These are phyloP conservation scores for Tetratostichococcus sp. DNA, from an alignment of 139 green algal species.

Conservation along the genomic window DNA sequence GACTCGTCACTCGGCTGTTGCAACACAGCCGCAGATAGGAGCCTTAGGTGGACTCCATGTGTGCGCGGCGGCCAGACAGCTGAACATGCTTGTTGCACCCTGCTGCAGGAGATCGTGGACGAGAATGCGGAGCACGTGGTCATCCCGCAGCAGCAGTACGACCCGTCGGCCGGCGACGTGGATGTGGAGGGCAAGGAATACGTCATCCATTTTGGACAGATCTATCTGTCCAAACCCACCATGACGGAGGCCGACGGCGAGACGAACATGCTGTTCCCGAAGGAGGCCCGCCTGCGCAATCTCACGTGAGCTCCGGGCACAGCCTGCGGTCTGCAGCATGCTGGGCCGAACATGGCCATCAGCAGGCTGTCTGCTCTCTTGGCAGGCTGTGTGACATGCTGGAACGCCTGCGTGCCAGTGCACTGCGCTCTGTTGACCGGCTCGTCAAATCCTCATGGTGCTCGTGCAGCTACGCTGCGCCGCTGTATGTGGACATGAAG, in stretches of 20 bases:
- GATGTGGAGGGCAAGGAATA: constrained; percentile 44
- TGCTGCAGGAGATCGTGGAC: constrained; percentile 66
- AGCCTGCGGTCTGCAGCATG: too few relatives aligned
- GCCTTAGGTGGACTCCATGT: too few relatives aligned
- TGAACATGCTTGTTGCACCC: background rate
- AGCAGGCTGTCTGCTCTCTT: too few relatives aligned
- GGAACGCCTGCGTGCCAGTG: too few relatives aligned
- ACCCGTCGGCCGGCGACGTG: constrained; percentile 32
- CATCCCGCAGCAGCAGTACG: constrained; percentile 78
- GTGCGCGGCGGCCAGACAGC: too few relatives aligned
- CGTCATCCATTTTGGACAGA: constrained; percentile 87
- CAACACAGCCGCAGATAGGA: too few relatives aligned
- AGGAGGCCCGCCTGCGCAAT: constrained; percentile 92
- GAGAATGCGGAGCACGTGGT: constrained; percentile 61
- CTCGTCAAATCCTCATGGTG: background rate
- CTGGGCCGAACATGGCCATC: too few relatives aligned
- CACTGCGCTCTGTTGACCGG: too few relatives aligned
- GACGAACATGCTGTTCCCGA: constrained; percentile 85
- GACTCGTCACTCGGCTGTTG: too few relatives aligned
- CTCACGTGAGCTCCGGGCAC: constrained; percentile 80
- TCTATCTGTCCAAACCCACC: constrained; percentile 91
- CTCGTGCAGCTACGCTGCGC: constrained; percentile 77
- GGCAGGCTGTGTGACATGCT: too few relatives aligned
- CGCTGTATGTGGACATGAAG: constrained; percentile 91
- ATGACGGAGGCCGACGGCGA: constrained; percentile 92